Conservation (phyloP, 306 rosid genomes). For the Lathyrus sativus region DNA sequence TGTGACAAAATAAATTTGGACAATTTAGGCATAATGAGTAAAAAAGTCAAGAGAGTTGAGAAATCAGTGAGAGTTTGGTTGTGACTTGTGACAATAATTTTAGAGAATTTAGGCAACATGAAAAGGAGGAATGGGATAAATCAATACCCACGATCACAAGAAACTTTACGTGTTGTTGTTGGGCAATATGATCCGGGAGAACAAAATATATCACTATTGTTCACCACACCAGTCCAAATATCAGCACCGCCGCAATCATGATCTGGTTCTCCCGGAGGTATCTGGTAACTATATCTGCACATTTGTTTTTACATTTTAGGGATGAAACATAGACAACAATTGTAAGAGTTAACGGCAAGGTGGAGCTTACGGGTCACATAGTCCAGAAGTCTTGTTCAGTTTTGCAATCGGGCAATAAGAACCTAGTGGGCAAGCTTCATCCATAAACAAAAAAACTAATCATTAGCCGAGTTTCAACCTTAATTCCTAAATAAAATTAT, state of each 20-base stretch:
- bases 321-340: constrained; percentile 19
- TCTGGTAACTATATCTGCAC: constrained; percentile 77
- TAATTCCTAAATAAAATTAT: constrained; percentile 9
- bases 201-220: constrained; percentile 73
- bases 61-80: constrained; percentile 27
- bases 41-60: constrained; percentile 14
- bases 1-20: not conserved
- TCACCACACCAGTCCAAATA: constrained; percentile 61
- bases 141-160: constrained; percentile 79
- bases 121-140: constrained; percentile 45
- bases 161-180: constrained; percentile 50
- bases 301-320: constrained; percentile 25
- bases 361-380: constrained; percentile 80
- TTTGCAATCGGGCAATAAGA: constrained; percentile 73
- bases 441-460: not conserved
- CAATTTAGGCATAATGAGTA: constrained; percentile 4
- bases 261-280: constrained; percentile 62
- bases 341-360: constrained; percentile 16
- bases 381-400: constrained; percentile 55
- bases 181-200: constrained; percentile 89
- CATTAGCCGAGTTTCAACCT: constrained; percentile 1
- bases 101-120: constrained; percentile 25
- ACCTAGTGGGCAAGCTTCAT: constrained; percentile 90
- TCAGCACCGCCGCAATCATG: constrained; percentile 86
- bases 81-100: constrained; percentile 23